Conservation (phyloP, 495 filamentous ascomycete species). For the Cudoniella acicularis region DNA sequence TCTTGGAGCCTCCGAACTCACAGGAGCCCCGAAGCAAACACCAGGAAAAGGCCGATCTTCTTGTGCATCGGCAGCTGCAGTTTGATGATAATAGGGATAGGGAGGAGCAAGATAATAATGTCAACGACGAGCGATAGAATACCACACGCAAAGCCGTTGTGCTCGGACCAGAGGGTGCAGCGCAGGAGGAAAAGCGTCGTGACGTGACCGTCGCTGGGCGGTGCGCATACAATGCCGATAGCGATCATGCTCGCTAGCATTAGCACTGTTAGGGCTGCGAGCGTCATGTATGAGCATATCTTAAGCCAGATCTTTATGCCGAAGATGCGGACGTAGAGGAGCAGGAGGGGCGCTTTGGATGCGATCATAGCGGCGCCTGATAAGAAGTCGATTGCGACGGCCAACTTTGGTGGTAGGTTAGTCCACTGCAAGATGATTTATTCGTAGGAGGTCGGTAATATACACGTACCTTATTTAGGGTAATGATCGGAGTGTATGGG, state of each 20-base stretch:
- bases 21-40: conserved; percentile 36
- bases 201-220: neutral
- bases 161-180: neutral
- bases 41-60: conserved; percentile 30
- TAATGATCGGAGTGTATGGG: too few species aligned
- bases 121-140: conserved; percentile 37
- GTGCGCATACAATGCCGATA: neutral
- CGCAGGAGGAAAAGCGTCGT: neutral
- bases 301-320: neutral
- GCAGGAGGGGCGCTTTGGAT: neutral
- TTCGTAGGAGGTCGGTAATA: neutral
- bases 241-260: neutral
- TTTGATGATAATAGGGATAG: conserved; percentile 31
- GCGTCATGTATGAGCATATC: neutral
- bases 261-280: neutral
- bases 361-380: neutral
- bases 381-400: neutral
- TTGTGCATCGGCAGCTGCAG: conserved; percentile 28
- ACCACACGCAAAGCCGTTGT: neutral
- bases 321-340: neutral
- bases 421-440: neutral
- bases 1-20: too few species aligned
- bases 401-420: neutral
- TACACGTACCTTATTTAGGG: neutral
- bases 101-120: conserved; percentile 37